These are phyloP conservation scores for Xylaria hypoxylon DNA, from an alignment of 2,329 filamentous ascomycete species.

Conservation along the genomic window DNA sequence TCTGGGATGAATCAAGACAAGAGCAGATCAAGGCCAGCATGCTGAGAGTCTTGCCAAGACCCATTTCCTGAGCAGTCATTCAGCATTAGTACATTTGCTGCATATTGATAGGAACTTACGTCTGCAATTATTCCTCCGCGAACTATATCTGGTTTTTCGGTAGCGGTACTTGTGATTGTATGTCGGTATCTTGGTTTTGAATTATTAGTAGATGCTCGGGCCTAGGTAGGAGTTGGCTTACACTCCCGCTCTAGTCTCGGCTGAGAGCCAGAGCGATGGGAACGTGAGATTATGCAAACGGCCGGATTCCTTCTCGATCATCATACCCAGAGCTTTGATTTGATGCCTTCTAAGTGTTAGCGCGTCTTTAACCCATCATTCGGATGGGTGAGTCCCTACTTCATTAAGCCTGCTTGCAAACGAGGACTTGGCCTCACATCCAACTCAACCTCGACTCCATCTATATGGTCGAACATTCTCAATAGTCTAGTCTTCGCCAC, in stretches of 20 bases:
- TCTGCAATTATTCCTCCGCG: conserved; percentile 31
- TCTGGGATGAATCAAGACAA: neutral
- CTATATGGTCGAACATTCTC: conserved; percentile 13
- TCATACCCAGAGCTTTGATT: conserved; percentile 19
- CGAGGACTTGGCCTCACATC: conserved; percentile 9
- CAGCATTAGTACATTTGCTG: neutral
- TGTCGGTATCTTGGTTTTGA: conserved; percentile 31
- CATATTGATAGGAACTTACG: conserved; percentile 11
- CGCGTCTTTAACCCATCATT: too few species aligned
- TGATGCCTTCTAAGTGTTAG: conserved; percentile 23
- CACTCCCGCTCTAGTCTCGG: neutral
- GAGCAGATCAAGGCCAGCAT: conserved; percentile 28
- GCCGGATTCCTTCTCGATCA: conserved; percentile 22
- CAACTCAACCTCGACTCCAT: neutral
- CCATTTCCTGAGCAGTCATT: conserved; percentile 32
- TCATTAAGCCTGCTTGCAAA: neutral
- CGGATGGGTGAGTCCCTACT: neutral
- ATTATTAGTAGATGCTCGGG: too few species aligned
- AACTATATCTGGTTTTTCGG: neutral
- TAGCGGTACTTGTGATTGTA: conserved; percentile 15
- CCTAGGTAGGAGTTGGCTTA: too few species aligned
- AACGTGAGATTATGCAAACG: conserved; percentile 1
- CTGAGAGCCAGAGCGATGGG: conserved; percentile 22
- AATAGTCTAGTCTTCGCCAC: neutral
- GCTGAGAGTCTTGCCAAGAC: conserved; percentile 37